Evolutionary conservation across 163 green algal species (phyloP).

Genomic region (Chlorella variabilis): DNA sequence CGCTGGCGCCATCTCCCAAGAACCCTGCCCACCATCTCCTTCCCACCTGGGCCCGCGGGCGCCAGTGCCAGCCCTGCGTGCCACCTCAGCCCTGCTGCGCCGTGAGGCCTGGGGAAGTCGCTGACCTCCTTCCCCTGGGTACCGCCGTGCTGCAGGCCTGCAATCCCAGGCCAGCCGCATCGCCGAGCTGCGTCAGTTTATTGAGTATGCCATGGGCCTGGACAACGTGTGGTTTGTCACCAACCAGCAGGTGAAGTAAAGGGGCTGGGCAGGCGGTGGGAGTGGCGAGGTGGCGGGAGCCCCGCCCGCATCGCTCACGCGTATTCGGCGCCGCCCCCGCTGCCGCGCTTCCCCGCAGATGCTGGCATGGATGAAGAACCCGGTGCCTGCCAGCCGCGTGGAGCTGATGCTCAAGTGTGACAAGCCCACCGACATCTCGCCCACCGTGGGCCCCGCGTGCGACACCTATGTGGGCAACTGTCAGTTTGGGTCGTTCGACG

Average conservation of each 20-base stretch:
- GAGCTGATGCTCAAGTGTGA: constrained; percentile 10
- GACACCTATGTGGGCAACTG: constrained; percentile 16
- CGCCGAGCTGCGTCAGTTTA: constrained; percentile 3
- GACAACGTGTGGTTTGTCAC: constrained; percentile 19
- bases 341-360: no score
- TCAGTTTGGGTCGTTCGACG: constrained; percentile 6
- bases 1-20: no score
- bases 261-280: not conserved
- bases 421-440: not conserved
- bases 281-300: no score
- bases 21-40: not conserved
- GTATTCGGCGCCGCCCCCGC: no score
- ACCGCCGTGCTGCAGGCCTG: not conserved
- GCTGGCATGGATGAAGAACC: constrained; percentile 27
- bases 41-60: no score
- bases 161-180: not conserved
- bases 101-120: no score
- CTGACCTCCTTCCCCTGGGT: no score
- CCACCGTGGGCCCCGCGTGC: not conserved
- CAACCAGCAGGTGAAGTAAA: constrained; percentile 23
- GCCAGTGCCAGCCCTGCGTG: no score
- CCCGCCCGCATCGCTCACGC: no score
- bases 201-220: not conserved
- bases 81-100: not conserved
- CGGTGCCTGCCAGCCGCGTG: constrained; percentile 11